A percentile compares a stretch with the other conserved stretches of the same genome.
Conservation (phyloP, 1,284 basidiomycete genomes). For the Megacollybia platyphylla region DNA sequence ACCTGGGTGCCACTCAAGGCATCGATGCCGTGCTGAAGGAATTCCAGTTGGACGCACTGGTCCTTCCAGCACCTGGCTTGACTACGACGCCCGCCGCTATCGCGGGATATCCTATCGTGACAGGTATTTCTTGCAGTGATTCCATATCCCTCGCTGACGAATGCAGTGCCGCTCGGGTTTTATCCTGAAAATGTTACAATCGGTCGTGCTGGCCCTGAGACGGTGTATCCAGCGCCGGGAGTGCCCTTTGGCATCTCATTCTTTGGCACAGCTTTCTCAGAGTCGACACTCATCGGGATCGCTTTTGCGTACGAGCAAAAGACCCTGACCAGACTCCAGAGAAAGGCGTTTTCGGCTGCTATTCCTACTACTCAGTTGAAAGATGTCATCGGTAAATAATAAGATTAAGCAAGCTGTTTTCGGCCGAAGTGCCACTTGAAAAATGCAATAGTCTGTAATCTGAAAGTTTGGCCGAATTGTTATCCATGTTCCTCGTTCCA, state of each 20-base stretch:
- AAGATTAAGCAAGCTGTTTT: neutral
- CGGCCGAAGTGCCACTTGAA: no score
- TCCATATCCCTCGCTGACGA: neutral
- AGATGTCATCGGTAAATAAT: slow-evolving; percentile 24
- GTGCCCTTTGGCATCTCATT: slow-evolving; percentile 55
- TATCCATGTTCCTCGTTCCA: no score
- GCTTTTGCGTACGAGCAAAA: slow-evolving; percentile 58
- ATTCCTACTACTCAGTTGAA: slow-evolving; percentile 49
- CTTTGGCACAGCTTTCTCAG: slow-evolving; percentile 50
- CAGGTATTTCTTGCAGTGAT: slow-evolving; percentile 18
- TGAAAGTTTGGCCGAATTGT: no score
- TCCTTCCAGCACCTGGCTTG: slow-evolving; percentile 39
- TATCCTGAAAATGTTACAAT: slow-evolving; percentile 36
- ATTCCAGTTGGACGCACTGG: slow-evolving; percentile 42
- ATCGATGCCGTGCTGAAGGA: slow-evolving; percentile 43
- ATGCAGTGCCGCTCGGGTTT: slow-evolving; percentile 46
- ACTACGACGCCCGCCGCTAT: slow-evolving; percentile 37
- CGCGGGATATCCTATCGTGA: slow-evolving; percentile 47
- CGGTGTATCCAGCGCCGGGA: slow-evolving; percentile 42
- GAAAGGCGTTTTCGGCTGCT: slow-evolving; percentile 40
- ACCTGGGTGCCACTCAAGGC: slow-evolving; percentile 38
- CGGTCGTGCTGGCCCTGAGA: slow-evolving; percentile 23
- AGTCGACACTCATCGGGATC: slow-evolving; percentile 43
- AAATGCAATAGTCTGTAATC: no score
- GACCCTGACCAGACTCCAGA: slow-evolving; percentile 38